A percentile compares a stretch with the other conserved stretches of the same genome.
Evolutionary conservation across 352 stramenopile species (phyloP).

Genomic region (Phytopythium boreale): DNA sequence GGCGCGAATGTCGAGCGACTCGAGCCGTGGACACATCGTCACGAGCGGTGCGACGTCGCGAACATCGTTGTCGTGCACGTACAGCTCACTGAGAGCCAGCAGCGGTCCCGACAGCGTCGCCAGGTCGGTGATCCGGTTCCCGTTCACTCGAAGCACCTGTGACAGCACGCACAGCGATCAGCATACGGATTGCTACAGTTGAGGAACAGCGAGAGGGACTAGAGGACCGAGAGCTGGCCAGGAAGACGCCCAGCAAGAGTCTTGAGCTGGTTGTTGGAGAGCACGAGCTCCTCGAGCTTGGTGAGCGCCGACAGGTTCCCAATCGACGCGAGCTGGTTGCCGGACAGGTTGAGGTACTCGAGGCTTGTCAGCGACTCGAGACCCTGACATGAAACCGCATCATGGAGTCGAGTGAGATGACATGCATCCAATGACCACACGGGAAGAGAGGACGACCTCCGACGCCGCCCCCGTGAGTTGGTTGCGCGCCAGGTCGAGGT

Average conservation of each 20-base stretch:
- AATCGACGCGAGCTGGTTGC: constrained; percentile 52
- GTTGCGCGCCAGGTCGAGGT: constrained; percentile 72
- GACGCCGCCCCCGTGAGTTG: constrained; percentile 33
- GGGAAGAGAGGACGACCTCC: constrained; percentile 24
- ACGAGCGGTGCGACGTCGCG: constrained; percentile 26
- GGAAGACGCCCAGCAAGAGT: constrained; percentile 51
- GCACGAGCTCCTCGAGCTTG: constrained; percentile 73
- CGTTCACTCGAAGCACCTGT: constrained; percentile 47
- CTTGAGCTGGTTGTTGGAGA: constrained; percentile 54
- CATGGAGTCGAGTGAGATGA: background rate
- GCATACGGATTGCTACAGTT: background rate
- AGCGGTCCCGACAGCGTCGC: constrained; percentile 33
- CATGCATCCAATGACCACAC: background rate
- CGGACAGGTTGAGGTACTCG: constrained; percentile 60
- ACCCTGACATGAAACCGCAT: constrained; percentile 21
- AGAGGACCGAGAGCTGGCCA: constrained; percentile 27
- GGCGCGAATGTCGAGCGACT: constrained; percentile 73
- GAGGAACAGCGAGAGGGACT: background rate
- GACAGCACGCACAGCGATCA: background rate
- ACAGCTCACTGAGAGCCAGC: constrained; percentile 59
- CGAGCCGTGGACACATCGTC: constrained; percentile 39
- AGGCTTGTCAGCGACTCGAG: constrained; percentile 51
- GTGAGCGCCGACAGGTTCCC: constrained; percentile 57
- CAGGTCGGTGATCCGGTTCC: constrained; percentile 44
- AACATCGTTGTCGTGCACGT: constrained; percentile 55